These are phyloP conservation scores for Alternaria solani DNA, from an alignment of 2,329 filamentous ascomycete genomes.

Conservation along the genomic window DNA sequence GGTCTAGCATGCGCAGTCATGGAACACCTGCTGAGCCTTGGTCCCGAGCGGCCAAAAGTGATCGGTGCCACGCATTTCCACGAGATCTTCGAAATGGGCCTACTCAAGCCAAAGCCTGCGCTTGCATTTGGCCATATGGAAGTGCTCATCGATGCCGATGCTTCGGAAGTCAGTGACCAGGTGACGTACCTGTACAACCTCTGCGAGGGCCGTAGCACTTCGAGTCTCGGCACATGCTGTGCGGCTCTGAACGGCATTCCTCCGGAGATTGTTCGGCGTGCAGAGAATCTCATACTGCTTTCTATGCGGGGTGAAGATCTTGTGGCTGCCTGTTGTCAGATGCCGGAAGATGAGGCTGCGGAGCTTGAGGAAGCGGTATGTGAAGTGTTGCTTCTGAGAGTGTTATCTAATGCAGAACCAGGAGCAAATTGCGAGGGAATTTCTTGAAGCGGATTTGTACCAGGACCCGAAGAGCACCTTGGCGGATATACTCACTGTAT, in stretches of 20 bases:
- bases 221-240: constrained; percentile 86
- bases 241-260: constrained; percentile 88
- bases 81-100: constrained; percentile 74
- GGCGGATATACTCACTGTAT: constrained; percentile 47
- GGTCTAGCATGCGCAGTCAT: constrained; percentile 70
- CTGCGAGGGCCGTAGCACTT: constrained; percentile 70
- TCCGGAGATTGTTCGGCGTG: constrained; percentile 73
- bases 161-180: constrained; percentile 65
- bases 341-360: constrained; percentile 70
- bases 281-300: constrained; percentile 75
- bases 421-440: constrained; percentile 56
- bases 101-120: constrained; percentile 60
- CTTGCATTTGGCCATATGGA: constrained; percentile 76
- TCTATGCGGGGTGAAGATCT: constrained; percentile 79
- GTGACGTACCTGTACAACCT: constrained; percentile 78
- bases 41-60: constrained; percentile 63
- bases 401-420: constrained; percentile 16
- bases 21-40: constrained; percentile 62
- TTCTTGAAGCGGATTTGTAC: constrained; percentile 51
- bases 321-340: constrained; percentile 71
- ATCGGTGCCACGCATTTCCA: constrained; percentile 71
- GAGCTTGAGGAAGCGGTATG: constrained; percentile 72
- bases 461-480: constrained; percentile 47
- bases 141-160: constrained; percentile 66
- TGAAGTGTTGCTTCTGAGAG: constrained; percentile 8